phyloP scores from a whole-genome alignment of 2,329 filamentous ascomycete species.

The Metarhizium robertsii region DNA sequence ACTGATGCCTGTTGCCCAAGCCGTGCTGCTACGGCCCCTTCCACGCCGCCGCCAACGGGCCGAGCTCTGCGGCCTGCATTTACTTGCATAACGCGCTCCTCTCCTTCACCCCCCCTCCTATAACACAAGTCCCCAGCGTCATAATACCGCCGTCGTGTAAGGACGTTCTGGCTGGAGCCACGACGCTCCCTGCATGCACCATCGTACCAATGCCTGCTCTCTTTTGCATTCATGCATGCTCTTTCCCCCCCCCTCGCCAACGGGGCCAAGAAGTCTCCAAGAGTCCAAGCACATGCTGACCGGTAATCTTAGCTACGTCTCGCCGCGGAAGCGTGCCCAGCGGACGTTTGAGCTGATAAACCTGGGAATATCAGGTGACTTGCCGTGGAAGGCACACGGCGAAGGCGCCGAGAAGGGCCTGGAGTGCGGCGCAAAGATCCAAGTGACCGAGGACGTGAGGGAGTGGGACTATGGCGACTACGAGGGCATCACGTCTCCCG shows the following conservation, averaged over 20 bases:
- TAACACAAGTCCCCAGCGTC: background rate
- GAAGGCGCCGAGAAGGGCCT: slow-evolving; percentile 22
- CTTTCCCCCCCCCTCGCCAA: background rate
- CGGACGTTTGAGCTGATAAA: slow-evolving; percentile 83
- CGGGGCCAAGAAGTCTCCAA: background rate
- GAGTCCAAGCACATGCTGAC: background rate
- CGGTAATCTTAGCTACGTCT: slow-evolving; percentile 56
- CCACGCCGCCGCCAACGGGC: background rate
- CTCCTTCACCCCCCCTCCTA: background rate
- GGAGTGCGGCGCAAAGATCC: slow-evolving; percentile 49
- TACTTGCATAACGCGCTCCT: background rate
- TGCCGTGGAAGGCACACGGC: slow-evolving; percentile 60
- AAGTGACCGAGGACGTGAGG: slow-evolving; percentile 62
- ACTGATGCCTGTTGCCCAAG: background rate
- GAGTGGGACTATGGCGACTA: slow-evolving; percentile 89
- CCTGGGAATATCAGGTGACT: slow-evolving; percentile 54
- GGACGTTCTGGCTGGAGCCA: background rate
- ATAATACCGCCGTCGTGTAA: background rate
- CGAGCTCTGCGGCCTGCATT: background rate
- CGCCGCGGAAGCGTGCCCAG: slow-evolving; percentile 75
- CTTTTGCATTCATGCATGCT: background rate
- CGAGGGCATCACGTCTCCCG: slow-evolving; percentile 65
- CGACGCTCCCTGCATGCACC: background rate
- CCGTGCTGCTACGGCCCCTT: background rate
- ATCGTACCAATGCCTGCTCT: background rate